A percentile compares a stretch with the other conserved stretches of the same genome.
These are phyloP conservation scores for Talaromyces funiculosus DNA, from an alignment of 2,329 filamentous ascomycete species.

Conservation along the genomic window DNA sequence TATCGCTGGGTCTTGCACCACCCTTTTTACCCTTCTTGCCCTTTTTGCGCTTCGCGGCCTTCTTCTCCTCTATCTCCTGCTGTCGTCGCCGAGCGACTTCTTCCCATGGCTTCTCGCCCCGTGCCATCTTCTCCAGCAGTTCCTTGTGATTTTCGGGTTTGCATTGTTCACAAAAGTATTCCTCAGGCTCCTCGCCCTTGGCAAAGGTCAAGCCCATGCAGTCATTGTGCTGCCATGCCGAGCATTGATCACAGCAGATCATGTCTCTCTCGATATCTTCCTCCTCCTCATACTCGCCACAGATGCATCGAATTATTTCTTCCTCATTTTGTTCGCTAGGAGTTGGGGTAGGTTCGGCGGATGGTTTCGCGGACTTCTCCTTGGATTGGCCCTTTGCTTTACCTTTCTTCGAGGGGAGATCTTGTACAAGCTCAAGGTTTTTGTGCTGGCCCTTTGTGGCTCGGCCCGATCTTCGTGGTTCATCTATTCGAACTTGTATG, in stretches of 20 bases:
- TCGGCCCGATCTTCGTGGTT: conserved; percentile 88
- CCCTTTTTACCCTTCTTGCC: conserved; percentile 53
- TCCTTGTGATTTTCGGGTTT: conserved; percentile 75
- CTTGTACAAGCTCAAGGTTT: conserved; percentile 67
- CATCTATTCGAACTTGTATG: conserved; percentile 50
- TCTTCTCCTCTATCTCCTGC: conserved; percentile 54
- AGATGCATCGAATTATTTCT: conserved; percentile 87
- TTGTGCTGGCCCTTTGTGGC: conserved; percentile 98
- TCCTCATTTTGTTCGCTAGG: conserved; percentile 51
- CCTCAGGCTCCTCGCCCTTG: conserved; percentile 66
- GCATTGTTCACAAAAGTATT: conserved; percentile 92
- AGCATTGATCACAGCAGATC: conserved; percentile 92
- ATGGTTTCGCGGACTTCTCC: conserved; percentile 42
- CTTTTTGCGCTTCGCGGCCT: conserved; percentile 54
- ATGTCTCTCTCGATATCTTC: conserved; percentile 84
- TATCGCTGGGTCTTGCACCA: conserved; percentile 61
- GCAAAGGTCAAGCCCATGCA: conserved; percentile 83
- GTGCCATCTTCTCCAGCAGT: conserved; percentile 69
- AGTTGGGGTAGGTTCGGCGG: conserved; percentile 41
- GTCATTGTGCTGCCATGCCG: conserved; percentile 94
- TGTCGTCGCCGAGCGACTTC: conserved; percentile 59
- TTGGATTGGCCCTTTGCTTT: conserved; percentile 45
- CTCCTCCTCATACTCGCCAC: conserved; percentile 77
- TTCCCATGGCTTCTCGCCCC: conserved; percentile 84
- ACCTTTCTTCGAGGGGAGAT: conserved; percentile 46